These are phyloP conservation scores for Moesziomyces sp. DNA, from an alignment of 1,284 basidiomycete species.

Conservation along the genomic window DNA sequence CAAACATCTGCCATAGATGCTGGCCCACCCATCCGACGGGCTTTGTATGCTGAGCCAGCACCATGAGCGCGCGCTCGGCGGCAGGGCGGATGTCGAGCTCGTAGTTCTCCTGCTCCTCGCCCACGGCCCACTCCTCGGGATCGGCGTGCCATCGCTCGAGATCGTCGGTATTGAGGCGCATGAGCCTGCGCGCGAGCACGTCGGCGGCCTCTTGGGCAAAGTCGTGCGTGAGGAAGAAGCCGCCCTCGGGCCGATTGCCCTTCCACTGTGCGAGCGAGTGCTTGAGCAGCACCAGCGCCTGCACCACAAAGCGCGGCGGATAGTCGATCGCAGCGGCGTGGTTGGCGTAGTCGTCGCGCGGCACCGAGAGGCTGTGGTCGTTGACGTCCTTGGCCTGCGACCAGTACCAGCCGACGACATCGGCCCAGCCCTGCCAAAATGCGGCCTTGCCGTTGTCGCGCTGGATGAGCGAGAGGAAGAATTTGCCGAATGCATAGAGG, in stretches of 20 bases:
- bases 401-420: slow-evolving; percentile 66
- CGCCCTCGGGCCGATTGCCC: slow-evolving; percentile 35
- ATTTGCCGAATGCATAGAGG: slow-evolving; percentile 61
- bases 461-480: slow-evolving; percentile 60
- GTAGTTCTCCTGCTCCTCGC: slow-evolving; percentile 57
- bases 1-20: slow-evolving; percentile 56
- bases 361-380: slow-evolving; percentile 38
- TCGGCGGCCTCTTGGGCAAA: slow-evolving; percentile 57
- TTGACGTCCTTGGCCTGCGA: slow-evolving; percentile 43
- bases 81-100: slow-evolving; percentile 64
- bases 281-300: slow-evolving; percentile 59
- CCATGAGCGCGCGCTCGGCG: slow-evolving; percentile 60
- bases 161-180: slow-evolving; percentile 58
- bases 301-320: slow-evolving; percentile 62
- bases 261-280: slow-evolving; percentile 59
- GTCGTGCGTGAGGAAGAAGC: slow-evolving; percentile 47
- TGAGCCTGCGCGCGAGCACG: slow-evolving; percentile 54
- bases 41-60: slow-evolving; percentile 50
- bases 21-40: slow-evolving; percentile 51
- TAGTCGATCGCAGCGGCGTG: slow-evolving; percentile 47
- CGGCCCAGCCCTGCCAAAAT: slow-evolving; percentile 62
- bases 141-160: slow-evolving; percentile 60
- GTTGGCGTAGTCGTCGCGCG: slow-evolving; percentile 44
- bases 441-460: slow-evolving; percentile 60
- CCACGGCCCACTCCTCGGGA: slow-evolving; percentile 61